Evolutionary conservation across 306 rosid species (phyloP).

Genomic region (Cyclanthera cordifolia): DNA sequence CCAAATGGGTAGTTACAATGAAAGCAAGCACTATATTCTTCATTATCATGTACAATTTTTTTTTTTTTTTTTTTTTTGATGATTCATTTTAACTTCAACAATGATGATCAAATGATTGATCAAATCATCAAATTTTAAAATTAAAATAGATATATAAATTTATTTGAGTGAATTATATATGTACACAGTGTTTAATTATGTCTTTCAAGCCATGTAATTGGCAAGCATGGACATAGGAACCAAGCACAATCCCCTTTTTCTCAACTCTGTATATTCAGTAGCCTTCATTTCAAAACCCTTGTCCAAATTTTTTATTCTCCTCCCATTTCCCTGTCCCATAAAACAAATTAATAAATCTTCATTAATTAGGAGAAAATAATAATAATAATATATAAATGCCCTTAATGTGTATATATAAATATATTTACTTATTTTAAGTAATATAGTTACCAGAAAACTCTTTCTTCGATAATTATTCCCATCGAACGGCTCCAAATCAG

Average conservation of each 20-base stretch:
- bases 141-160: no score
- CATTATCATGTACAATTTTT: no score
- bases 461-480: conserved; percentile 29
- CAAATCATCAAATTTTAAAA: no score
- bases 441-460: conserved; percentile 49
- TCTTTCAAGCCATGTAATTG: conserved; percentile 42
- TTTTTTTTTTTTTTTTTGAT: no score
- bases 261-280: conserved; percentile 34
- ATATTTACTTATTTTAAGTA: no score
- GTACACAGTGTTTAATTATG: no score
- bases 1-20: background rate
- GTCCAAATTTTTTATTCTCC: conserved; percentile 4
- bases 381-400: no score
- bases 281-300: conserved; percentile 21
- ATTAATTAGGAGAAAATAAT: background rate
- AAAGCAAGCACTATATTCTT: background rate
- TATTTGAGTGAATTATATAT: no score
- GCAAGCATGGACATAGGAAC: conserved; percentile 70
- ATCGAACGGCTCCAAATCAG: conserved; percentile 33
- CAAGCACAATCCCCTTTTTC: conserved; percentile 59
- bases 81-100: no score
- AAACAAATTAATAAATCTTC: conserved; percentile 2
- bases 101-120: no score
- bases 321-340: conserved; percentile 32
- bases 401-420: no score